phyloP scores from a whole-genome alignment of 1,284 basidiomycete species.

The Boletus austroedulis region DNA sequence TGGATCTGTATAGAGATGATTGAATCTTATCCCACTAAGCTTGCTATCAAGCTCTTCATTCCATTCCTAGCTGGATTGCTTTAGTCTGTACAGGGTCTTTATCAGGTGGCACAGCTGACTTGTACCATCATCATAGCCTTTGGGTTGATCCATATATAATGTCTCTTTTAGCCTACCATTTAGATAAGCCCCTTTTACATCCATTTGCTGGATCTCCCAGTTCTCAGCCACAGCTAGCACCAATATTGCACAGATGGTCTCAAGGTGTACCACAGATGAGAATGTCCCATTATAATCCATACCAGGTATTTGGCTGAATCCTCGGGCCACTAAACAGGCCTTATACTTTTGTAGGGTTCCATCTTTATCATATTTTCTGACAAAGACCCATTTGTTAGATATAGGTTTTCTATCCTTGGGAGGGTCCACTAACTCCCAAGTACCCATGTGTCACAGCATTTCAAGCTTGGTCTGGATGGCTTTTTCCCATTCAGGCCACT shows the following conservation, averaged over 20 bases:
- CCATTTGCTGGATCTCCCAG: constrained; percentile 7
- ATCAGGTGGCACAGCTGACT: constrained; percentile 14
- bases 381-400: too few species aligned
- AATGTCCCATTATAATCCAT: too few species aligned
- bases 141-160: constrained; percentile 40
- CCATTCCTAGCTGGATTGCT: constrained; percentile 29
- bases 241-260: too few species aligned
- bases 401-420: not conserved
- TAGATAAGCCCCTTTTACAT: constrained; percentile 40
- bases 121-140: constrained; percentile 29
- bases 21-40: not conserved
- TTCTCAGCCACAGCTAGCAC: too few species aligned
- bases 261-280: too few species aligned
- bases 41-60: constrained; percentile 10
- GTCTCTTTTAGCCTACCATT: constrained; percentile 39
- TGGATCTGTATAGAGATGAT: not conserved
- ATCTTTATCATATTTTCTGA: too few species aligned
- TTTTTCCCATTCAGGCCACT: not conserved
- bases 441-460: not conserved
- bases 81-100: constrained; percentile 29
- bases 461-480: not conserved
- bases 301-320: too few species aligned
- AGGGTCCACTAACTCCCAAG: not conserved
- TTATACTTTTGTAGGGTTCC: too few species aligned
- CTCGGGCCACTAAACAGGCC: too few species aligned